These are phyloP conservation scores for Athelia psychrophila DNA, from an alignment of 1,284 basidiomycete species.

Conservation along the genomic window DNA sequence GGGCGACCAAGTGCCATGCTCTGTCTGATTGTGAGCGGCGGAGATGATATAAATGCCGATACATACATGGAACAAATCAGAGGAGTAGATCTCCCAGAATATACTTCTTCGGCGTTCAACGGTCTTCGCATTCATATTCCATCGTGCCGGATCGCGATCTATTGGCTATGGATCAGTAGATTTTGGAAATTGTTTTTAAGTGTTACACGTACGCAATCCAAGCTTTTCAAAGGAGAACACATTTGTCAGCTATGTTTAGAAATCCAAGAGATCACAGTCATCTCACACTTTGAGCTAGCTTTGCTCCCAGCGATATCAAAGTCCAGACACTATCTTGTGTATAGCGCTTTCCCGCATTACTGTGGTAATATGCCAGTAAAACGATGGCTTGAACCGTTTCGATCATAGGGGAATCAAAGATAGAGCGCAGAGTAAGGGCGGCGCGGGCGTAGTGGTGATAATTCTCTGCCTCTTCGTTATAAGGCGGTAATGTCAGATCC, in stretches of 20 bases:
- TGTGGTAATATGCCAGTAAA: slow-evolving; percentile 54
- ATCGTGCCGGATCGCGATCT: slow-evolving; percentile 63
- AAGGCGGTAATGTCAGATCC: slow-evolving; percentile 59
- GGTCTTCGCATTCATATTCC: slow-evolving; percentile 50
- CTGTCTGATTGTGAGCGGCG: slow-evolving; percentile 23
- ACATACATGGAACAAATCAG: slow-evolving; percentile 48
- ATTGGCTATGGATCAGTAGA: slow-evolving; percentile 8
- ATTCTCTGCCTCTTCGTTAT: slow-evolving; percentile 55
- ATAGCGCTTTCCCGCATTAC: slow-evolving; percentile 47
- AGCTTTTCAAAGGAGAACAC: slow-evolving; percentile 41
- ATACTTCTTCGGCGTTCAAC: slow-evolving; percentile 51
- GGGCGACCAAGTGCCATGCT: slow-evolving; percentile 52
- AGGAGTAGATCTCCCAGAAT: slow-evolving; percentile 57
- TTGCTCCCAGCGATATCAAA: slow-evolving; percentile 45
- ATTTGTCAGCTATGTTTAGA: slow-evolving; percentile 4
- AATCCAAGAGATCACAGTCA: slow-evolving; percentile 4
- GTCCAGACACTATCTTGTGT: slow-evolving; percentile 54
- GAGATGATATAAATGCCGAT: not conserved
- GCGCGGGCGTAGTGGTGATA: slow-evolving; percentile 58
- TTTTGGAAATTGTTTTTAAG: not conserved
- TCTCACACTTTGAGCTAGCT: slow-evolving; percentile 57
- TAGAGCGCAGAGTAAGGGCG: slow-evolving; percentile 53
- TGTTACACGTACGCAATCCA: slow-evolving; percentile 46
- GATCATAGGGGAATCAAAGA: slow-evolving; percentile 61
- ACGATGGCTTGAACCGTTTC: slow-evolving; percentile 59